Base-by-base conservation (phyloP, 306 rosid genomes). In the Dryas drummondii region DNA sequence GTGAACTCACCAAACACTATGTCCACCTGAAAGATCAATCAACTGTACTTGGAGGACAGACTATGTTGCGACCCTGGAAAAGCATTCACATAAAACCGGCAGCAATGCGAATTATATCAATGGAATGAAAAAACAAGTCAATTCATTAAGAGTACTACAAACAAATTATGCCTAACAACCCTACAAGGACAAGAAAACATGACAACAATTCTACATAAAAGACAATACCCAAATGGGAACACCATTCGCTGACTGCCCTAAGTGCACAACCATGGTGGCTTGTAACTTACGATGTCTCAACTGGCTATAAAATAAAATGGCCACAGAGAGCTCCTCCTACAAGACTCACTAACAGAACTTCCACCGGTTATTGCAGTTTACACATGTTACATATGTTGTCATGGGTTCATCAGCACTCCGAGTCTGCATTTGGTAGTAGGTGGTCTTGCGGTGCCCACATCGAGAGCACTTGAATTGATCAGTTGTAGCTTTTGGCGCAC, bases 321-420 rank as follows among this genome's bases (percentile, higher is more conserved):
- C 69, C 82, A 48, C 15, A 48, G 66, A 48, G 26, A 48, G 66
- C 72, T 78, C 53, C 80, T 66, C 37, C 80, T 58, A 70, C 67
- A 68, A 80, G 67, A 17, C 66, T 66, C 75, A 44, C 89, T 86
- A 96, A 87, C 98, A 96, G 97, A 96, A 96, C 89, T 96, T 96
- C 99, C 99, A 96, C 50, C 87, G 98, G 70, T 96, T 96, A 79
- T 83, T 83, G 91, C 99, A 96, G 83, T 79, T 70, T 66, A 81
- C 87, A 73, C 99, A 96, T 1, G 99, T 96, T 78, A 96, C 99
- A 69, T 92, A 92, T 4, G 99, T 96, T 27, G 99, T 96, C 99
- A 96, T 96, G 19, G 99, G 99, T 87, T 96, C 99, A 88, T 96
- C 99, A 0, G 99, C 99, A 87, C 99, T 96, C 71, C 99, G 89